Evolutionary conservation across 179 eudicot species (phyloP).

Genomic region (Spinacia oleracea): DNA sequence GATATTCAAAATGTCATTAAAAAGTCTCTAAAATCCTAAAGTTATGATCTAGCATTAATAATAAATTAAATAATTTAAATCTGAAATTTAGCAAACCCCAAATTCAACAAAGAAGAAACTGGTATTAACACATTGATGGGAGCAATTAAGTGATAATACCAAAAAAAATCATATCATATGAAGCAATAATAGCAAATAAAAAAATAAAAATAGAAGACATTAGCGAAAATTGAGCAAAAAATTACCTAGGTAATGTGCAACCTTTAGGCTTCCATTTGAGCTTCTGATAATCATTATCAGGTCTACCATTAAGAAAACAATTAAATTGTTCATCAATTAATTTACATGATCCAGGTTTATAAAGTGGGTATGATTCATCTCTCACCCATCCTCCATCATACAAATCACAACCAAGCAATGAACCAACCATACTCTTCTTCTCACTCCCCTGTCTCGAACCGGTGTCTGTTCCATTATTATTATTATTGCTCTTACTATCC

Average conservation of each 20-base stretch:
- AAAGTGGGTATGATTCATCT: slow-evolving; percentile 86
- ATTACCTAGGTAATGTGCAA: slow-evolving; percentile 84
- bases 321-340: slow-evolving; percentile 89
- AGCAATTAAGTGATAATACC: background rate
- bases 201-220: background rate
- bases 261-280: slow-evolving; percentile 85
- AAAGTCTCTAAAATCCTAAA: background rate
- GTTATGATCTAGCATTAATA: background rate
- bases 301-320: slow-evolving; percentile 83
- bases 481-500: slow-evolving; percentile 24
- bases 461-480: slow-evolving; percentile 5
- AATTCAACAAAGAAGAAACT: background rate
- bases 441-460: slow-evolving; percentile 27
- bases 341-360: slow-evolving; percentile 79
- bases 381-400: slow-evolving; percentile 89
- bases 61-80: background rate
- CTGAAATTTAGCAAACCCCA: background rate
- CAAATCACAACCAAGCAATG: slow-evolving; percentile 64
- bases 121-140: background rate
- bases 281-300: slow-evolving; percentile 67
- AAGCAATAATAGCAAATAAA: background rate
- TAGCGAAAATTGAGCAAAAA: slow-evolving; percentile 4
- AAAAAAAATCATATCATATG: background rate
- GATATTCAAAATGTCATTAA: background rate
- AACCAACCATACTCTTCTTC: slow-evolving; percentile 35